phyloP scores from a whole-genome alignment of 345 rosid genomes.

The Sisymbrium irio region DNA sequence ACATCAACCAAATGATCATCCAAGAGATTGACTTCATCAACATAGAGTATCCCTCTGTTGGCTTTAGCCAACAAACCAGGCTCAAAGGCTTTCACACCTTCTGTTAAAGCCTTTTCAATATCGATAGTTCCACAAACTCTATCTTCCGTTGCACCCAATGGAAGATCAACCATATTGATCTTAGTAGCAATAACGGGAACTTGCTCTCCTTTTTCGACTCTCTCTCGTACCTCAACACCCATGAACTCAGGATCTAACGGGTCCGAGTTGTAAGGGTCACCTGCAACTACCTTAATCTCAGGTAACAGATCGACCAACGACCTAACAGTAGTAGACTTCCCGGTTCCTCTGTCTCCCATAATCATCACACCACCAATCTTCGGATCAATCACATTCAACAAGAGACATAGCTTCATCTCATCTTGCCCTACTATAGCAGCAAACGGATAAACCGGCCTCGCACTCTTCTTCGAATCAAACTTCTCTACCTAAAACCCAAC shows the following conservation, averaged over 20 bases:
- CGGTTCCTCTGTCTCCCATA: constrained; percentile 97
- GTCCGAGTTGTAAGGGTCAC: constrained; percentile 93
- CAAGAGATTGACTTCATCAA: constrained; percentile 93
- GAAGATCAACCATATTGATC: constrained; percentile 97
- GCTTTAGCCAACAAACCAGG: constrained; percentile 99
- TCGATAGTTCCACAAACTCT: constrained; percentile 98
- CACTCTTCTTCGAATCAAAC: constrained; percentile 62
- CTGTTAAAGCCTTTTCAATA: constrained; percentile 92
- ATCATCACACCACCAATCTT: constrained; percentile 98
- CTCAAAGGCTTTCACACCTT: constrained; percentile 96
- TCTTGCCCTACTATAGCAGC: constrained; percentile 98
- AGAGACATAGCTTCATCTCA: constrained; percentile 95
- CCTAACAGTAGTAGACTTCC: constrained; percentile 90
- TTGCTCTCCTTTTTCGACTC: constrained; percentile 51
- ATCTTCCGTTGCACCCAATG: constrained; percentile 96
- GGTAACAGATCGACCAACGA: constrained; percentile 91
- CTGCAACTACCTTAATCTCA: constrained; percentile 71
- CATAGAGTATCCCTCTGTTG: constrained; percentile 92
- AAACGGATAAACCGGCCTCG: constrained; percentile 93
- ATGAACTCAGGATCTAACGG: constrained; percentile 87
- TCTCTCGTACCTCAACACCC: constrained; percentile 87
- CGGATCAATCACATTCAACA: constrained; percentile 90
- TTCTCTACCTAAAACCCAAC: constrained; percentile 49
- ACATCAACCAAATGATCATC: constrained; percentile 98
- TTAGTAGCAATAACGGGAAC: constrained; percentile 48